phyloP scores from a whole-genome alignment of 345 rosid species.

The Linum tenue region DNA sequence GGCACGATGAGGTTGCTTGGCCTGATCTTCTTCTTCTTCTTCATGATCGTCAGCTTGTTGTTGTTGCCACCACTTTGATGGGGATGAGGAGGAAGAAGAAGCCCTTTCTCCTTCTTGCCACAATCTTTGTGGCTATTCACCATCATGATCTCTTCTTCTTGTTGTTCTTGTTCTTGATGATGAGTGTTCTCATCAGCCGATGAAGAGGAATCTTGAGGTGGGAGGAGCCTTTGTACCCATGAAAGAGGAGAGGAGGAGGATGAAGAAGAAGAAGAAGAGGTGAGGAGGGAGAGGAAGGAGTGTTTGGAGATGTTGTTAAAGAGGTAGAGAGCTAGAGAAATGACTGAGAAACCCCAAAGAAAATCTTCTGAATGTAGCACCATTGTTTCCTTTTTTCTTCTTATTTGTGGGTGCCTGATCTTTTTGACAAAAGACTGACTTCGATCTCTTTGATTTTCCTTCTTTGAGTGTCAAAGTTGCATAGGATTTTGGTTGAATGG shows the following conservation, averaged over 20 bases:
- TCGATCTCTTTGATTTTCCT: too few species aligned
- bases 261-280: background rate
- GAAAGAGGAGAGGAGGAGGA: background rate
- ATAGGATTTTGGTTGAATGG: too few species aligned
- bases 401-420: too few species aligned
- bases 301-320: slow-evolving; percentile 8
- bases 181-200: too few species aligned
- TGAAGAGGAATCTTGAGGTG: too few species aligned
- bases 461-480: too few species aligned
- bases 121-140: background rate
- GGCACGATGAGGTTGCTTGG: slow-evolving; percentile 39
- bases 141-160: too few species aligned
- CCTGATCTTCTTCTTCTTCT: slow-evolving; percentile 26
- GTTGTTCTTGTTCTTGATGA: slow-evolving; percentile 3
- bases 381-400: too few species aligned
- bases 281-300: background rate
- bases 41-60: background rate
- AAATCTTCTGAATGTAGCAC: background rate
- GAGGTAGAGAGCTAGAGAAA: slow-evolving; percentile 17
- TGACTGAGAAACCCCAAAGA: slow-evolving; percentile 24
- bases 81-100: too few species aligned
- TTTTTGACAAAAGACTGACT: too few species aligned
- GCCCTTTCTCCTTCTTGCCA: background rate
- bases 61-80: too few species aligned
- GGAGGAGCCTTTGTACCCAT: too few species aligned